Evolutionary conservation across 352 stramenopile genomes (phyloP).

Genomic region (Phytopythium helicoides): DNA sequence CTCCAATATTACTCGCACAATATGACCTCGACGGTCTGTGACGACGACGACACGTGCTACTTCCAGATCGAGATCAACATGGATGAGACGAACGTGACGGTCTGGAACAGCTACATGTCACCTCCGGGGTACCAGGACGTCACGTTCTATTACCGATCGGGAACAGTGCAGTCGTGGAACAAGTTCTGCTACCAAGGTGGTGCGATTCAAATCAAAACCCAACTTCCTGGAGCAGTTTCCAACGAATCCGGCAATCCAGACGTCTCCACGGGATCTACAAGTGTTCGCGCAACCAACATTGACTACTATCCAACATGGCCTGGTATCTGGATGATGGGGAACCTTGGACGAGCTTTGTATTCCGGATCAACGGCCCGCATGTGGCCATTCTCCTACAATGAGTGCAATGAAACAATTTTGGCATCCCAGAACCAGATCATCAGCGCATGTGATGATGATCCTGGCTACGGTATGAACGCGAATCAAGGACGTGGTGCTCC

Average conservation of each 20-base stretch:
- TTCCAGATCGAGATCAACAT: conserved; percentile 36
- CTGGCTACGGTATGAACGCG: conserved; percentile 90
- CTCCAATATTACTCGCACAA: conserved; percentile 89
- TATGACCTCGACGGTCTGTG: conserved; percentile 35
- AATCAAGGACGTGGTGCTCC: conserved; percentile 89
- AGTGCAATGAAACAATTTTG: conserved; percentile 62
- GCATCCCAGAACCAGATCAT: conserved; percentile 34
- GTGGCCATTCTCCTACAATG: conserved; percentile 92
- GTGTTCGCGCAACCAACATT: conserved; percentile 15
- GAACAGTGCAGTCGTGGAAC: conserved; percentile 70
- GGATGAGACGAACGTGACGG: conserved; percentile 27
- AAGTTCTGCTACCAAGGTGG: conserved; percentile 39
- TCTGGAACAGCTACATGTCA: conserved; percentile 44
- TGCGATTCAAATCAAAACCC: conserved; percentile 77
- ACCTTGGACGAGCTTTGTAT: conserved; percentile 90
- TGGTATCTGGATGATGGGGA: conserved; percentile 92
- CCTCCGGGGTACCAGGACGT: conserved; percentile 20
- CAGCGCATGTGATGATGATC: conserved; percentile 82
- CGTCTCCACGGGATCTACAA: conserved; percentile 18
- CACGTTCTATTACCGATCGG: conserved; percentile 43
- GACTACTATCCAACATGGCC: conserved; percentile 75
- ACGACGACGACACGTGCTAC: conserved; percentile 34
- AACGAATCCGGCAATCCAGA: conserved; percentile 24
- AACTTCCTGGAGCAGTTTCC: conserved; percentile 75
- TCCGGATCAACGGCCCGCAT: conserved; percentile 81